These are phyloP conservation scores for Penicillium sp. DNA, from an alignment of 2,329 filamentous ascomycete species.

Conservation along the genomic window DNA sequence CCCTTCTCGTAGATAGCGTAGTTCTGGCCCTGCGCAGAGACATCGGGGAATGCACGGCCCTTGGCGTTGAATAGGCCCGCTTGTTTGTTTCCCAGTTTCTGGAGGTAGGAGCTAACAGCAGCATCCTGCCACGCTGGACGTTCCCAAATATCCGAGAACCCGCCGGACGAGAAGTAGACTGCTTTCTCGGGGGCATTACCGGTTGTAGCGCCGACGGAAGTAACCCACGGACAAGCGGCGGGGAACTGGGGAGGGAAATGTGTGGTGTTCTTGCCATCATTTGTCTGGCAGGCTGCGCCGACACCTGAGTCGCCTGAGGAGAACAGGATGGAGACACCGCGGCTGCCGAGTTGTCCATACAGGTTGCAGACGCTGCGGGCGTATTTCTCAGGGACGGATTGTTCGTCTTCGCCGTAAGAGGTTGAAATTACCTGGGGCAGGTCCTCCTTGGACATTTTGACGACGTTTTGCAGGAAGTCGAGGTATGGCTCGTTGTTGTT, in stretches of 20 bases:
- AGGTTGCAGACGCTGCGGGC: conserved; percentile 43
- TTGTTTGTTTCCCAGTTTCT: conserved; percentile 25
- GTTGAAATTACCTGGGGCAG: conserved; percentile 41
- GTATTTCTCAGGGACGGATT: conserved; percentile 33
- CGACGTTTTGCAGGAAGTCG: conserved; percentile 34
- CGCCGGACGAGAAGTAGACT: conserved; percentile 42
- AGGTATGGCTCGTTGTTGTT: conserved; percentile 50
- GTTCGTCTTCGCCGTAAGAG: conserved; percentile 44
- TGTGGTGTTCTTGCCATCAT: conserved; percentile 36
- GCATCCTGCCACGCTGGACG: conserved; percentile 34
- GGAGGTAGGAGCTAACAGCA: conserved; percentile 38
- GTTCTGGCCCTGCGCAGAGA: conserved; percentile 38
- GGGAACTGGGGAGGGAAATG: conserved; percentile 47
- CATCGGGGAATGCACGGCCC: conserved; percentile 44
- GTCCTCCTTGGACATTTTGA: conserved; percentile 29
- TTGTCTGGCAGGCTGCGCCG: conserved; percentile 34
- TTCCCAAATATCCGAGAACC: conserved; percentile 41
- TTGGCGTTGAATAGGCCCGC: conserved; percentile 32
- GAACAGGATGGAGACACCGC: conserved; percentile 50
- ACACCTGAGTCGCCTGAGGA: conserved; percentile 52
- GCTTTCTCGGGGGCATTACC: conserved; percentile 39
- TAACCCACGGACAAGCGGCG: conserved; percentile 39
- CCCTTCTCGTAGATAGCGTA: conserved; percentile 36
- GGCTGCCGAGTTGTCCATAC: conserved; percentile 51
- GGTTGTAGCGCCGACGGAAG: conserved; percentile 44